phyloP scores from a whole-genome alignment of 2,329 filamentous ascomycete genomes.

The Microdochium bolleyi region DNA sequence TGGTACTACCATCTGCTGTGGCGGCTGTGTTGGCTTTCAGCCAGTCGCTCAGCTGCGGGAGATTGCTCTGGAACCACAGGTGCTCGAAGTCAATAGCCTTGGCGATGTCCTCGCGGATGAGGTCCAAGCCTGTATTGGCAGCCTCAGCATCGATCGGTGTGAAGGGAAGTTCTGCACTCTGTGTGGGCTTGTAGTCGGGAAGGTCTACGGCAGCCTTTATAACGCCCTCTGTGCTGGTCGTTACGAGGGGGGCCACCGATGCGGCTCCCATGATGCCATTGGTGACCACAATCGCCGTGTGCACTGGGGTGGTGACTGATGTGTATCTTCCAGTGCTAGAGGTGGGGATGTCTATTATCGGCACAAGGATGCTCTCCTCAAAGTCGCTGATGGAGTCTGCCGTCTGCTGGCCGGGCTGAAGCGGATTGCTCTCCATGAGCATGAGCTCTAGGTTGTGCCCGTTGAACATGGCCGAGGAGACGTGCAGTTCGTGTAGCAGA shows the following conservation, averaged over 20 bases:
- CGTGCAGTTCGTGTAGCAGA: slow-evolving; percentile 48
- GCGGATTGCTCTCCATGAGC: slow-evolving; percentile 41
- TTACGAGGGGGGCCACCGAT: slow-evolving; percentile 34
- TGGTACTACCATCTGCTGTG: slow-evolving; percentile 38
- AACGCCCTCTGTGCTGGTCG: slow-evolving; percentile 26
- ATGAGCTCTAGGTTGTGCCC: slow-evolving; percentile 58
- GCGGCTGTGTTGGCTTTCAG: slow-evolving; percentile 40
- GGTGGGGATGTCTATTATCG: slow-evolving; percentile 60
- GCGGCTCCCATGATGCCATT: slow-evolving; percentile 64
- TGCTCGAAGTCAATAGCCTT: slow-evolving; percentile 67
- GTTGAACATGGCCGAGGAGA: slow-evolving; percentile 56
- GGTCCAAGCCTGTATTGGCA: slow-evolving; percentile 54
- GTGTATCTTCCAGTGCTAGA: slow-evolving; percentile 57
- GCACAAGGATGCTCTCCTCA: slow-evolving; percentile 65
- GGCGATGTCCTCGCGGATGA: slow-evolving; percentile 60
- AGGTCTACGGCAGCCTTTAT: slow-evolving; percentile 53
- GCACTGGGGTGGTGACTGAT: slow-evolving; percentile 72
- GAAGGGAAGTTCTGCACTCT: slow-evolving; percentile 32
- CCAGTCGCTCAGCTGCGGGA: slow-evolving; percentile 61
- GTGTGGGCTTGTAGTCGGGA: slow-evolving; percentile 28
- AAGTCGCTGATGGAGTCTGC: slow-evolving; percentile 33
- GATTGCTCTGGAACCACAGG: slow-evolving; percentile 64
- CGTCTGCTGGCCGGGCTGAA: slow-evolving; percentile 28
- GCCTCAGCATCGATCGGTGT: slow-evolving; percentile 54
- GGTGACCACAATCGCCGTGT: slow-evolving; percentile 68